phyloP scores from a whole-genome alignment of 169 alveolate genomes.

The Eimeria zaria region DNA sequence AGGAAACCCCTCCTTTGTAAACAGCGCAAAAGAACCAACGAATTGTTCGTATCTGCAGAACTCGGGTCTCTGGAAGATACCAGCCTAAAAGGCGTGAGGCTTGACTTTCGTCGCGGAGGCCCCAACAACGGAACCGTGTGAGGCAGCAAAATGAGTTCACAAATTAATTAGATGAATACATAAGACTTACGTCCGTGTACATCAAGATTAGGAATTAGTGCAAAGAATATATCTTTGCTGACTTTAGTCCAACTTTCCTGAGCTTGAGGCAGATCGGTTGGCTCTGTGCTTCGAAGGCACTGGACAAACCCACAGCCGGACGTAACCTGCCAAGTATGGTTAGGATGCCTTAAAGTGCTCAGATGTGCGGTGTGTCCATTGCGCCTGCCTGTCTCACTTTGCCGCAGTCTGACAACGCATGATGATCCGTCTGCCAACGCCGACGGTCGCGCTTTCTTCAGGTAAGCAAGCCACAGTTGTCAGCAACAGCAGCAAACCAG shows the following conservation, averaged over 20 bases:
- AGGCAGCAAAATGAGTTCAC: background rate
- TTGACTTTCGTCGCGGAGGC: slow-evolving; percentile 61
- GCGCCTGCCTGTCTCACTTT: background rate
- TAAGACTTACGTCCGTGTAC: background rate
- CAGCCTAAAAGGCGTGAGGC: slow-evolving; percentile 57
- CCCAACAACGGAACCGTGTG: slow-evolving; percentile 42
- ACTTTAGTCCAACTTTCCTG: no score
- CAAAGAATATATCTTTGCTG: no score
- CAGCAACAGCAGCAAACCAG: no score
- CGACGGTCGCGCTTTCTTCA: slow-evolving; percentile 65
- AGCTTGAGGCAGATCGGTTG: background rate
- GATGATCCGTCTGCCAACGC: slow-evolving; percentile 64
- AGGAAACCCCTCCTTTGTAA: background rate
- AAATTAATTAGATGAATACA: background rate
- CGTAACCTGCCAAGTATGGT: background rate
- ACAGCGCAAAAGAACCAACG: background rate
- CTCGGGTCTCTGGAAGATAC: slow-evolving; percentile 32
- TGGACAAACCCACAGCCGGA: background rate
- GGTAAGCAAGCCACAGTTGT: no score
- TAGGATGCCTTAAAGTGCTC: background rate
- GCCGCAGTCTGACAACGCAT: slow-evolving; percentile 55
- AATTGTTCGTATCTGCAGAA: slow-evolving; percentile 7
- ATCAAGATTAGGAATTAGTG: background rate
- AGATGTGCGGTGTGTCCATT: background rate
- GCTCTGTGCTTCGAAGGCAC: background rate